phyloP scores from a whole-genome alignment of 106 monocot genomes.

The Ottelia alismoides region DNA sequence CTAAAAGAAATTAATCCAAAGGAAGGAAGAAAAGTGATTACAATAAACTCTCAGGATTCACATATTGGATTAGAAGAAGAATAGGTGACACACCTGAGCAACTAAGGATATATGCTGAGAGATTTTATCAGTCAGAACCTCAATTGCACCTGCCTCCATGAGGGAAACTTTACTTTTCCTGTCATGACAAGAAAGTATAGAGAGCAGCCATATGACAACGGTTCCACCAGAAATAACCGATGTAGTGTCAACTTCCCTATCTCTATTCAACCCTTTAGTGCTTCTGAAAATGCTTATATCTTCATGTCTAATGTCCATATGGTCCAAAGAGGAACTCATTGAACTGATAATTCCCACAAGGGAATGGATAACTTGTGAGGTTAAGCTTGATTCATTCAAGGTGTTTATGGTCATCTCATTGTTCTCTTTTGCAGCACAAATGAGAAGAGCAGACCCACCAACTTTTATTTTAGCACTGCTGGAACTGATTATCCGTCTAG shows the following conservation, averaged over 20 bases:
- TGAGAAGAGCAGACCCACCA: slow-evolving; percentile 80
- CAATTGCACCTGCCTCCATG: slow-evolving; percentile 72
- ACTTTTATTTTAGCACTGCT: slow-evolving; percentile 40
- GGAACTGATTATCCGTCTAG: slow-evolving; percentile 58
- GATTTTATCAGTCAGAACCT: slow-evolving; percentile 68
- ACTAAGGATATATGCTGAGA: slow-evolving; percentile 51
- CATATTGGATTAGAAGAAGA: background rate
- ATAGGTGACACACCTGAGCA: slow-evolving; percentile 45
- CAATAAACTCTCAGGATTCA: no score
- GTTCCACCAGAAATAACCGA: slow-evolving; percentile 55
- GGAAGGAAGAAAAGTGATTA: no score
- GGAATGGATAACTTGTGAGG: slow-evolving; percentile 54
- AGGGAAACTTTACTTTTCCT: slow-evolving; percentile 33
- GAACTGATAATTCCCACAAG: slow-evolving; percentile 48
- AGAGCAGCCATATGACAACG: slow-evolving; percentile 71
- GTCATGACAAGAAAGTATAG: slow-evolving; percentile 63
- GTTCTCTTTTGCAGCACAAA: slow-evolving; percentile 64
- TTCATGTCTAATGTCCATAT: slow-evolving; percentile 18
- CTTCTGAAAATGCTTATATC: slow-evolving; percentile 53
- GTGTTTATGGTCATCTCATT: slow-evolving; percentile 41
- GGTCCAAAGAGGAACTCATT: slow-evolving; percentile 20
- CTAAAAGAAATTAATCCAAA: background rate
- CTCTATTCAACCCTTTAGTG: slow-evolving; percentile 18
- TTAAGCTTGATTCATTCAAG: slow-evolving; percentile 49
- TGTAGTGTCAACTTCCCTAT: slow-evolving; percentile 33